phyloP scores from a whole-genome alignment of 352 stramenopile genomes.

The Halophytophthora batemanensis region DNA sequence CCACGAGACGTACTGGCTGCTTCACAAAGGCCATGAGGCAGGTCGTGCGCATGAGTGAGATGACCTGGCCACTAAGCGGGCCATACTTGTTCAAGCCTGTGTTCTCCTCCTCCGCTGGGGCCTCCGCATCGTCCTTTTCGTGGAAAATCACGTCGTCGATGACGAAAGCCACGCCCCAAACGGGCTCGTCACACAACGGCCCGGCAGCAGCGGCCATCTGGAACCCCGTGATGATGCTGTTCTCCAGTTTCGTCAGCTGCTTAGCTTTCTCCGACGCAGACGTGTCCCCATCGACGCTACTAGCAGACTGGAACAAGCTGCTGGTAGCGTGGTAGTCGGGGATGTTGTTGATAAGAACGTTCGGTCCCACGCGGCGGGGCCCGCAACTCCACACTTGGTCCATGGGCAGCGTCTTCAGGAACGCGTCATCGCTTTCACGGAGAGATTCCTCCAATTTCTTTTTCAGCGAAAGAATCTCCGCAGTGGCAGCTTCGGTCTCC shows the following conservation, averaged over 20 bases:
- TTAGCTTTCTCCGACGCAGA: constrained; percentile 20
- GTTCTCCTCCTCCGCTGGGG: constrained; percentile 19
- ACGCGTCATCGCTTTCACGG: constrained; percentile 38
- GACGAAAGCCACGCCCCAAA: constrained; percentile 89
- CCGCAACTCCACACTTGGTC: constrained; percentile 74
- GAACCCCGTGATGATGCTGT: constrained; percentile 81
- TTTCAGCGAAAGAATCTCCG: constrained; percentile 27
- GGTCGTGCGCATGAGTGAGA: constrained; percentile 72
- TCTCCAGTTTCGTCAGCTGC: constrained; percentile 62
- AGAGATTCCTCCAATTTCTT: constrained; percentile 46
- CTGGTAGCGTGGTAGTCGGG: constrained; percentile 27
- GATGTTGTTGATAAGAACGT: constrained; percentile 80
- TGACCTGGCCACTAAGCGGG: constrained; percentile 75
- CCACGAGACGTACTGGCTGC: constrained; percentile 87
- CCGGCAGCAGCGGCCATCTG: constrained; percentile 77
- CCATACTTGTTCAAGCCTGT: constrained; percentile 47
- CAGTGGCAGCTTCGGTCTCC: constrained; percentile 11
- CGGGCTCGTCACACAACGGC: constrained; percentile 87
- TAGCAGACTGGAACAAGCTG: constrained; percentile 13
- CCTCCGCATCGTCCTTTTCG: constrained; percentile 29
- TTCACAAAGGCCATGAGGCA: constrained; percentile 80
- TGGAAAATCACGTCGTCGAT: constrained; percentile 77
- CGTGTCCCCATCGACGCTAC: not conserved
- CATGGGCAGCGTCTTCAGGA: constrained; percentile 52
- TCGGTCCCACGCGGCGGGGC: constrained; percentile 66